Base-by-base conservation (phyloP, 192 early-diverging fungal species). In the Coemansia sp. region DNA sequence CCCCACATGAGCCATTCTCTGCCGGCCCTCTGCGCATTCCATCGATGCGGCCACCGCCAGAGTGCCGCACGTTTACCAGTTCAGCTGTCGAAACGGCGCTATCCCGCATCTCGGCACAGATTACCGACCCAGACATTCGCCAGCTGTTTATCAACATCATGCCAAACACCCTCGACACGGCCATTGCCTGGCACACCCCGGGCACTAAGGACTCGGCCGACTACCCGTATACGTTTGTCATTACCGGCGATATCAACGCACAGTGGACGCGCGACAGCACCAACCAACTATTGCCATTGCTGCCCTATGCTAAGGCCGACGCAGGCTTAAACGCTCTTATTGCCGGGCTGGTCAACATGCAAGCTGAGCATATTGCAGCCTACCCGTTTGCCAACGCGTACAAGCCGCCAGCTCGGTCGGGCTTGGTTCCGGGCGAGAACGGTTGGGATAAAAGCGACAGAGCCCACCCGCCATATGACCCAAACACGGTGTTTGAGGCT, bases 241-340 rank as follows among this genome's bases (percentile, higher is more conserved):
- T 90, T 14, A 90, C 89, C 1, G 89, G 89, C 24, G 89, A 90
- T 63, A 90, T 87, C 77, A 78, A 75, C 31, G 89, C 89, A 35
- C 89, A 89, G 86, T 89, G 88, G 89, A 75, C 90, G 9, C 80
- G 89, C 33, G 89, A 90, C 67, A 87, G 85, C 9, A 84, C 88
- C 41, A 86, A 90, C 72, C 89, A 90, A 70, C 53, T 90, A 1
- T 24, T 75, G 37, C 85, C 88, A 4, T 81, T 88, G 57, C 31
- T 87, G 44, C 63, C 66, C 8, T 72, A 87, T 24, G 65, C 78
- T 14, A 36, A 29, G 6, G 1, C 41, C 2, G 85, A 87, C 63
- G 10, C 45, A 7, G 21, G 34, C 4, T 27, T 88, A 39, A 61
- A 75, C 54, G 53, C 62, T 19, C 63, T 89, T 37, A 64, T 88